Evolutionary conservation across 495 filamentous ascomycete species (phyloP).

Genomic region (Eremomyces bilateralis): DNA sequence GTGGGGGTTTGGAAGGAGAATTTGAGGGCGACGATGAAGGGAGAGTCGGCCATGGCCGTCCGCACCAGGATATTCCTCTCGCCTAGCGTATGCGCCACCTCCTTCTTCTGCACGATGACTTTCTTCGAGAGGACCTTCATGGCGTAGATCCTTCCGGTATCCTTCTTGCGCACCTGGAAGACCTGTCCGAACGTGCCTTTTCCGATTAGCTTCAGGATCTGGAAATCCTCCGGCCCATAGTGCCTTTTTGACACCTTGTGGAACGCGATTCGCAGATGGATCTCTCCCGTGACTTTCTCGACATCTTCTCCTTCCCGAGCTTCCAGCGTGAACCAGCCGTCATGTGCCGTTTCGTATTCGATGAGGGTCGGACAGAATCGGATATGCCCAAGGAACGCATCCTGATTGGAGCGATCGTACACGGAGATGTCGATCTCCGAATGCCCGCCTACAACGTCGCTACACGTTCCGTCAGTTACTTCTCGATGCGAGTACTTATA

Average conservation of each 20-base stretch:
- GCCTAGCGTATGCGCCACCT: conserved; percentile 88
- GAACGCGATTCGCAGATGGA: conserved; percentile 66
- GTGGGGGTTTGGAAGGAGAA: conserved; percentile 97
- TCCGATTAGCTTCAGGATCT: conserved; percentile 86
- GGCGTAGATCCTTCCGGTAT: conserved; percentile 86
- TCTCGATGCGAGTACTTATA: not conserved
- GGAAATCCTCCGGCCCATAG: conserved; percentile 91
- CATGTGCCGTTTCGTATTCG: conserved; percentile 44
- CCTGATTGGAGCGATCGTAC: conserved; percentile 68
- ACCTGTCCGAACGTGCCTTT: conserved; percentile 99
- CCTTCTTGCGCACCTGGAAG: conserved; percentile 96
- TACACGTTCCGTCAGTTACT: conserved; percentile 17
- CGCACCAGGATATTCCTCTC: conserved; percentile 94
- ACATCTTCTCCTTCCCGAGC: conserved; percentile 40
- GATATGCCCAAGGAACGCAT: conserved; percentile 83
- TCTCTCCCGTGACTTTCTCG: conserved; percentile 68
- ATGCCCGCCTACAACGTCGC: conserved; percentile 84
- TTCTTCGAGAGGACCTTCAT: conserved; percentile 99
- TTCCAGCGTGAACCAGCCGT: conserved; percentile 71
- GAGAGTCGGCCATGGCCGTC: conserved; percentile 85
- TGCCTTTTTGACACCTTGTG: conserved; percentile 81
- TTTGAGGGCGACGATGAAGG: conserved; percentile 94
- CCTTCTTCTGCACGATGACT: conserved; percentile 98
- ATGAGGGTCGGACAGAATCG: conserved; percentile 34
- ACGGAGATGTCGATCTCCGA: conserved; percentile 85